phyloP scores from a whole-genome alignment of 768 basidiomycete species.

The Hydnomerulius pinastri region DNA sequence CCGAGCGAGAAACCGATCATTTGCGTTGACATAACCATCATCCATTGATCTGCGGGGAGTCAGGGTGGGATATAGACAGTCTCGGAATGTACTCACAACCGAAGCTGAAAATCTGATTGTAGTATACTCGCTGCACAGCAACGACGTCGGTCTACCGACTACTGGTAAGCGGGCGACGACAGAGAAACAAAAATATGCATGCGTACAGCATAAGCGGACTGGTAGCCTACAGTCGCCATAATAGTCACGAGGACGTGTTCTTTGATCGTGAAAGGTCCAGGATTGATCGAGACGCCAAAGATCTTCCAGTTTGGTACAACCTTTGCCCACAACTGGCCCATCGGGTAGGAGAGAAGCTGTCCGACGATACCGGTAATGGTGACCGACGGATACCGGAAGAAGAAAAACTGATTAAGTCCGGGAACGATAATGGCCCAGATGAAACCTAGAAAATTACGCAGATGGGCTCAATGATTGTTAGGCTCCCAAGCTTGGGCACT shows the following conservation, averaged over 20 bases:
- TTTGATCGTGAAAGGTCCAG: constrained; percentile 81
- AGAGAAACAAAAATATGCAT: neutral
- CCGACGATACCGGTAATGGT: constrained; percentile 57
- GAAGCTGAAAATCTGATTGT: constrained; percentile 59
- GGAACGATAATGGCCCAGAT: constrained; percentile 64
- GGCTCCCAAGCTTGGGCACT: neutral
- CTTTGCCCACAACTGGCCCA: constrained; percentile 62
- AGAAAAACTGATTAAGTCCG: constrained; percentile 80
- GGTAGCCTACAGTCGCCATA: constrained; percentile 54
- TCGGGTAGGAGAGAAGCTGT: constrained; percentile 70
- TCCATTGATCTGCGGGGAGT: constrained; percentile 49
- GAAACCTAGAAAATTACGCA: constrained; percentile 25
- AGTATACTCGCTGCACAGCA: constrained; percentile 72
- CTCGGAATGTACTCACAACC: constrained; percentile 31
- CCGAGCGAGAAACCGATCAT: constrained; percentile 66
- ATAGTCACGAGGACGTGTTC: constrained; percentile 73
- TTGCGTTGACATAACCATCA: constrained; percentile 72
- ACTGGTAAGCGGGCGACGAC: neutral
- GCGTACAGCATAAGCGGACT: constrained; percentile 24
- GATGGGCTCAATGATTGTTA: neutral
- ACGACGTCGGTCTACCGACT: constrained; percentile 59
- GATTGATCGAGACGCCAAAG: constrained; percentile 63
- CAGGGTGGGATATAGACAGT: neutral
- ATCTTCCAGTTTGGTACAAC: constrained; percentile 52
- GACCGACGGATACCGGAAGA: constrained; percentile 62